These are phyloP conservation scores for Rhododendron simsii DNA, from an alignment of 148 eudicot genomes.

Conservation along the genomic window DNA sequence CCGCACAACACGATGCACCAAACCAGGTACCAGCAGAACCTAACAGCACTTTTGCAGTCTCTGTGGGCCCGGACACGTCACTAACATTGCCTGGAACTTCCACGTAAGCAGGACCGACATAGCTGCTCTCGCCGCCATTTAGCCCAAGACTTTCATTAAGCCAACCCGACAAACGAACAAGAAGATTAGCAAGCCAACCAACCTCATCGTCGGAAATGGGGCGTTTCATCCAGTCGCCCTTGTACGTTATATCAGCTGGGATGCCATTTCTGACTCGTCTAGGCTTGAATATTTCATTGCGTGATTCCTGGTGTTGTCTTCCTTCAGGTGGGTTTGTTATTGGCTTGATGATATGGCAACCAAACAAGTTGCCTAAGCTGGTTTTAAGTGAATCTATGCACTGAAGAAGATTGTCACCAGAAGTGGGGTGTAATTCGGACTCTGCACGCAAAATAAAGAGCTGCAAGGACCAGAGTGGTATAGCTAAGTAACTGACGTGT, in stretches of 20 bases:
- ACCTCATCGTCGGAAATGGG: conserved; percentile 82
- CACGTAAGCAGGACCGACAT: conserved; percentile 29
- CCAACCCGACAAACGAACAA: conserved; percentile 57
- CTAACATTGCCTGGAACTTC: conserved; percentile 39
- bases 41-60: conserved; percentile 38
- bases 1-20: conserved; percentile 22
- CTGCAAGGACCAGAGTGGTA: conserved; percentile 34
- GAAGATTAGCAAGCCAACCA: conserved; percentile 82
- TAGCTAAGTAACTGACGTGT: not conserved
- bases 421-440: conserved; percentile 64
- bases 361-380: conserved; percentile 49
- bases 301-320: conserved; percentile 35
- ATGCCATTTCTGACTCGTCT: conserved; percentile 44
- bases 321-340: conserved; percentile 26
- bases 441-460: conserved; percentile 88
- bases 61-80: conserved; percentile 41
- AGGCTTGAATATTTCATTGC: conserved; percentile 71
- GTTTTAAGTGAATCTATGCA: conserved; percentile 53
- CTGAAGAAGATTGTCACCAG: conserved; percentile 57
- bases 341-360: conserved; percentile 40
- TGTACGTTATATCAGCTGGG: conserved; percentile 50
- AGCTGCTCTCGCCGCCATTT: conserved; percentile 28
- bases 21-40: conserved; percentile 38
- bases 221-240: conserved; percentile 90
- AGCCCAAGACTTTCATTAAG: conserved; percentile 63